These are phyloP conservation scores for Casuarina glauca DNA, from an alignment of 306 rosid genomes.

Conservation along the genomic window DNA sequence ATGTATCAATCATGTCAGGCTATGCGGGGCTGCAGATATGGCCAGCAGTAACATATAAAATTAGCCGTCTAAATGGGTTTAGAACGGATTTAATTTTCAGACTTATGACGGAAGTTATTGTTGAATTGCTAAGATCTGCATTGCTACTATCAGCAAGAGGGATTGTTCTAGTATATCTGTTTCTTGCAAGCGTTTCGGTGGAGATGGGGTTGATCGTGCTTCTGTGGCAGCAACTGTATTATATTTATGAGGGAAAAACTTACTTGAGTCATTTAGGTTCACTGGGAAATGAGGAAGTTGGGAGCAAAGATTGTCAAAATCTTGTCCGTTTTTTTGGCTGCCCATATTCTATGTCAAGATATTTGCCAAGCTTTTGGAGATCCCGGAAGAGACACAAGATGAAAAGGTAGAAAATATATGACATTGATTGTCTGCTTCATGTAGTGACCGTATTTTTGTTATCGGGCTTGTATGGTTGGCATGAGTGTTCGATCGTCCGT, in stretches of 20 bases:
- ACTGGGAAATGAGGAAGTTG: conserved; percentile 39
- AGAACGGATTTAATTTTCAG: conserved; percentile 31
- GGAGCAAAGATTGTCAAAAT: conserved; percentile 77
- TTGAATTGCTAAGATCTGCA: conserved; percentile 58
- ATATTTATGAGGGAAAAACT: conserved; percentile 74
- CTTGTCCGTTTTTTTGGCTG: conserved; percentile 69
- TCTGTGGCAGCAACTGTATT: conserved; percentile 91
- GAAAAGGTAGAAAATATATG: conserved; percentile 15
- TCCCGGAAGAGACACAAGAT: conserved; percentile 55
- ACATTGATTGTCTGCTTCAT: conserved; percentile 17
- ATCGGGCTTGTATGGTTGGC: background rate
- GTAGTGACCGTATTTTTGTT: background rate
- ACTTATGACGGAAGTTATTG: conserved; percentile 35
- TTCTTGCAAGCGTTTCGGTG: conserved; percentile 70
- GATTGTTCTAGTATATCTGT: conserved; percentile 68
- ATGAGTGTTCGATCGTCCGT: background rate
- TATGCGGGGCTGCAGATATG: conserved; percentile 52
- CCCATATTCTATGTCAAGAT: conserved; percentile 53
- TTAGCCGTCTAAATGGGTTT: conserved; percentile 25
- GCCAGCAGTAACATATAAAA: conserved; percentile 49
- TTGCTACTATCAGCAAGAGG: conserved; percentile 69
- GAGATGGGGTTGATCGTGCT: conserved; percentile 69
- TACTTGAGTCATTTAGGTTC: conserved; percentile 62
- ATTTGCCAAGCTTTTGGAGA: conserved; percentile 50
- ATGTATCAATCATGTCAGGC: conserved; percentile 62